phyloP scores from a whole-genome alignment of 2,329 filamentous ascomycete genomes.

The Fusarium sp. region DNA sequence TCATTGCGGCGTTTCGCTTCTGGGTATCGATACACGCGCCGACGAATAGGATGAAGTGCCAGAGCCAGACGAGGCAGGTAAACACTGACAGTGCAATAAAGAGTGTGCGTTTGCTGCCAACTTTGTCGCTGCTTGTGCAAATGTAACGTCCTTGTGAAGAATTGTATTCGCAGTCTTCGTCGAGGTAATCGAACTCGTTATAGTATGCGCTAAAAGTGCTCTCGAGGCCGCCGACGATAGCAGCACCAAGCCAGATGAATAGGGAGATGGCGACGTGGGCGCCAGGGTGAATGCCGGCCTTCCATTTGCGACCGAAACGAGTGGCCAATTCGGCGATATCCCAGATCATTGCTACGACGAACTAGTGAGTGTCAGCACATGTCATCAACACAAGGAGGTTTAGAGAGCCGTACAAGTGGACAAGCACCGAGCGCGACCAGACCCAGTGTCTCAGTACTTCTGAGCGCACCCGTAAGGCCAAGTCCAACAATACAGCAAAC shows the following conservation, averaged over 20 bases:
- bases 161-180: slow-evolving; percentile 18
- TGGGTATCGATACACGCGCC: slow-evolving; percentile 52
- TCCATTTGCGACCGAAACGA: slow-evolving; percentile 45
- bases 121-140: background rate
- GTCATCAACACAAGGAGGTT: background rate
- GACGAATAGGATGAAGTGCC: slow-evolving; percentile 53
- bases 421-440: slow-evolving; percentile 19
- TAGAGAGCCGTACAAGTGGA: slow-evolving; percentile 29
- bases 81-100: slow-evolving; percentile 39
- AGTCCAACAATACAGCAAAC: slow-evolving; percentile 42
- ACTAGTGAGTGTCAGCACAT: slow-evolving; percentile 40
- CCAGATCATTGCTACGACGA: slow-evolving; percentile 50
- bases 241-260: slow-evolving; percentile 51
- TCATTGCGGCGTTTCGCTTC: slow-evolving; percentile 41
- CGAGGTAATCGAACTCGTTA: slow-evolving; percentile 20
- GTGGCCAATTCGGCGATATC: slow-evolving; percentile 51
- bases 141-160: background rate
- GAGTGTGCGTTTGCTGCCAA: slow-evolving; percentile 4
- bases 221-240: slow-evolving; percentile 40
- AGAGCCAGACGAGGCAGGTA: slow-evolving; percentile 38
- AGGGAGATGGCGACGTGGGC: slow-evolving; percentile 55
- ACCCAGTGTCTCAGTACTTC: slow-evolving; percentile 3
- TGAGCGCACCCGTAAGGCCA: slow-evolving; percentile 42
- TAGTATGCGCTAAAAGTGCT: slow-evolving; percentile 22
- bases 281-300: slow-evolving; percentile 54